Evolutionary conservation across 192 early-diverging fungal genomes (phyloP).

Genomic region (Pecoramyces ruminantium): DNA sequence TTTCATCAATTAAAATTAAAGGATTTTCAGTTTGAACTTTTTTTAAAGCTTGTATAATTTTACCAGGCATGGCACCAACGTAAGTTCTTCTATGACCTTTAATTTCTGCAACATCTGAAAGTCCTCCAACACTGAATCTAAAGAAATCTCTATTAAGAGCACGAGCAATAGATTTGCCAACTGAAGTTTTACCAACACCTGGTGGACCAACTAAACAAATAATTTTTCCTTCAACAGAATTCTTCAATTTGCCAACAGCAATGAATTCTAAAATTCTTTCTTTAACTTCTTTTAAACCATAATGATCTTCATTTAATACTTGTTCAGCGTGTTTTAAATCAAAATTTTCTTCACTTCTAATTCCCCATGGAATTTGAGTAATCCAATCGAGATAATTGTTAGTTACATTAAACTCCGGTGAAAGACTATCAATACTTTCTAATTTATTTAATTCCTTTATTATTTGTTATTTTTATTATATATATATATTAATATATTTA

Average conservation of each 20-base stretch:
- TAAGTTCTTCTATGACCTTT: slow-evolving; percentile 98
- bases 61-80: slow-evolving; percentile 99
- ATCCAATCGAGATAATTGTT: slow-evolving; percentile 98
- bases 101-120: slow-evolving; percentile 97
- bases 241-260: slow-evolving; percentile 88
- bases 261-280: slow-evolving; percentile 98
- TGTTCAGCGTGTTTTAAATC: slow-evolving; percentile 66
- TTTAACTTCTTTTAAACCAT: slow-evolving; percentile 98
- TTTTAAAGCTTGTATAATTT: slow-evolving; percentile 95
- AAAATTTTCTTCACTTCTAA: slow-evolving; percentile 77
- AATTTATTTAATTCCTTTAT: not conserved
- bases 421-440: not conserved
- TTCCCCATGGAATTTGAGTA: slow-evolving; percentile 94
- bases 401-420: slow-evolving; percentile 89
- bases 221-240: slow-evolving; percentile 96
- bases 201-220: slow-evolving; percentile 97
- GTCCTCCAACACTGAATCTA: slow-evolving; percentile 90
- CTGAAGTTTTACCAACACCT: slow-evolving; percentile 91
- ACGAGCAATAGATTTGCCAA: slow-evolving; percentile 94
- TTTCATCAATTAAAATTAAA: slow-evolving; percentile 92
- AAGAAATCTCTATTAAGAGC: slow-evolving; percentile 88
- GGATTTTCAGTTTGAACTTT: slow-evolving; percentile 98
- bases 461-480: no score
- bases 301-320: slow-evolving; percentile 97
- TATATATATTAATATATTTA: not conserved